Evolutionary conservation across 2,329 filamentous ascomycete species (phyloP).

Genomic region (Diaporthe sp.): DNA sequence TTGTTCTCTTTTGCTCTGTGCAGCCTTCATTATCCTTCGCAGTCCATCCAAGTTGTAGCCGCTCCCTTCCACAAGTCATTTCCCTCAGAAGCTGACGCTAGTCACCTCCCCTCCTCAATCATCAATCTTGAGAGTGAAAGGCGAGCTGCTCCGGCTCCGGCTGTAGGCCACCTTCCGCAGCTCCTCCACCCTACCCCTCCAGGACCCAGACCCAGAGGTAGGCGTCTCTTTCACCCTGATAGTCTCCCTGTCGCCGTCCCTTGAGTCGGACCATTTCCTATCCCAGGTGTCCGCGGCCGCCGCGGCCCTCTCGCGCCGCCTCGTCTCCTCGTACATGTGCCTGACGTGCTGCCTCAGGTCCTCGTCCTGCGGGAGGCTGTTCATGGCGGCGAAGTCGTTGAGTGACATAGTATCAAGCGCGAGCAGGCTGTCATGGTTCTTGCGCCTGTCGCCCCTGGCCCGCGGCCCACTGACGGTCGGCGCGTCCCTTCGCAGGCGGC

Average conservation of each 20-base stretch:
- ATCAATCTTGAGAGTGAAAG: constrained; percentile 25
- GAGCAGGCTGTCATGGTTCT: constrained; percentile 13
- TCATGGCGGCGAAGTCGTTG: constrained; percentile 32
- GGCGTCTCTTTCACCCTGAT: constrained; percentile 13
- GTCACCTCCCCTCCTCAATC: neutral
- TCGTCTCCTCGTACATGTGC: constrained; percentile 32
- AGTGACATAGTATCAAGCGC: constrained; percentile 29
- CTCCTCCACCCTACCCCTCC: constrained; percentile 19
- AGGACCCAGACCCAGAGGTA: neutral
- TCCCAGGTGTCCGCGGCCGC: neutral
- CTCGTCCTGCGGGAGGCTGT: constrained; percentile 33
- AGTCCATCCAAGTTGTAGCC: neutral
- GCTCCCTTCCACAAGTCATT: neutral
- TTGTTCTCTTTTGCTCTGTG: too few relatives aligned
- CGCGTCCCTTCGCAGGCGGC: constrained; percentile 3
- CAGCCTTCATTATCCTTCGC: neutral
- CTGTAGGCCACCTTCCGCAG: neutral
- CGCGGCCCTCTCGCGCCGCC: constrained; percentile 27
- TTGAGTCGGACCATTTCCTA: neutral
- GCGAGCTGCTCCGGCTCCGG: constrained; percentile 28
- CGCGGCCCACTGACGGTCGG: constrained; percentile 5
- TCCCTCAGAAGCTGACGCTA: neutral
- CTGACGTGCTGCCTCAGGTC: constrained; percentile 30
- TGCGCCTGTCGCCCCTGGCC: neutral
- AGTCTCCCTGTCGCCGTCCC: constrained; percentile 1